Conservation (phyloP, 164 flowering plant genomes). For the Piper betle region DNA sequence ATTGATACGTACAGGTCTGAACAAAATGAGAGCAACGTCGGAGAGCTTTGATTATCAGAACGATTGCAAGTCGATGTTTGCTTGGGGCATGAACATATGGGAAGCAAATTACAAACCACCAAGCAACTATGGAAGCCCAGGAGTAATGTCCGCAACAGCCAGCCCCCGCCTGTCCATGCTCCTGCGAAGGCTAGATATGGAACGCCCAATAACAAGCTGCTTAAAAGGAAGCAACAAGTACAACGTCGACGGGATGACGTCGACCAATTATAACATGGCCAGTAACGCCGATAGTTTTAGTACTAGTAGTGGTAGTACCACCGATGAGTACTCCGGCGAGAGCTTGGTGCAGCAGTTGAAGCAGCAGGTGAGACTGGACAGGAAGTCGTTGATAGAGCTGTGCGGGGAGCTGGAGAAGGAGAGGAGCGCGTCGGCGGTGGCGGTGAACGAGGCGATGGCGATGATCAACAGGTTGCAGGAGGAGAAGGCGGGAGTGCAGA, state of each 20-base stretch:
- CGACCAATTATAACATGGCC: no score
- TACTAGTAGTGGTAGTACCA: no score
- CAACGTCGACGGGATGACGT: no score
- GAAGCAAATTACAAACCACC: not conserved
- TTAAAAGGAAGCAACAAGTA: constrained; percentile 12
- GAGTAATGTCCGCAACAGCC: constrained; percentile 31
- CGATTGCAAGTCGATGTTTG: not conserved
- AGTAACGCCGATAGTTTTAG: no score
- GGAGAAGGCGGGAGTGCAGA: constrained; percentile 74
- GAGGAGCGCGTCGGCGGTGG: constrained; percentile 68
- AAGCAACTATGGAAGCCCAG: constrained; percentile 12
- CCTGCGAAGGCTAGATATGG: constrained; percentile 26
- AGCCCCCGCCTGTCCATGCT: constrained; percentile 29
- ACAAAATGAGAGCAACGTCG: not conserved
- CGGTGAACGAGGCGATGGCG: constrained; percentile 86
- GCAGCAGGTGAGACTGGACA: constrained; percentile 43
- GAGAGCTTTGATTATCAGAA: constrained; percentile 22
- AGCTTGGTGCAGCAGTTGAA: constrained; percentile 30
- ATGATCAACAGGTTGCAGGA: constrained; percentile 84
- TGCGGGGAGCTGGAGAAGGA: constrained; percentile 77
- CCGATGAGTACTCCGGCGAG: constrained; percentile 13
- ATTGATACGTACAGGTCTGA: not conserved
- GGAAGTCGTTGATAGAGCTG: constrained; percentile 38
- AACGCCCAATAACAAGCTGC: constrained; percentile 23
- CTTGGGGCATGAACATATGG: not conserved